Evolutionary conservation across 148 eudicot species (phyloP).

Genomic region (Fagopyrum homotropicum): DNA sequence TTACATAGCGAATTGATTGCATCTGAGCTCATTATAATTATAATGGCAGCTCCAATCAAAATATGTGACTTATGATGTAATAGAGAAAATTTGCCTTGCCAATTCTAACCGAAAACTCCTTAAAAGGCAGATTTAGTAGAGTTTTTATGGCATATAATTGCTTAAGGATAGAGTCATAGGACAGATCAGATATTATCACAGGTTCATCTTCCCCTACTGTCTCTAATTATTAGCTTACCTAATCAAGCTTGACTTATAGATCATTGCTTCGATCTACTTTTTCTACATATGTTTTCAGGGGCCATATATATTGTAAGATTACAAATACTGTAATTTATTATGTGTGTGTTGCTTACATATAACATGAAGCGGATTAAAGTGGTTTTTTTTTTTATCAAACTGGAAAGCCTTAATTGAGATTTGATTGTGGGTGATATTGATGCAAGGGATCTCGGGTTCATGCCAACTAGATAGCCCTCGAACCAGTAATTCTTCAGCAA

Average conservation of each 20-base stretch:
- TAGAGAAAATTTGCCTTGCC: not conserved
- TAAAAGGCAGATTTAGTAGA: not conserved
- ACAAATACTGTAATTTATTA: not conserved
- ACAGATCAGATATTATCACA: not conserved
- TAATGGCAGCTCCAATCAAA: not conserved
- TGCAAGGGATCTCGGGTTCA: slow-evolving; percentile 44
- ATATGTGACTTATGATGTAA: not conserved
- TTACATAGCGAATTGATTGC: not conserved
- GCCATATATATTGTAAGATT: not conserved
- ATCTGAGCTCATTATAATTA: not conserved
- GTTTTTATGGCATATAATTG: not conserved
- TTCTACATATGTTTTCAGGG: not conserved
- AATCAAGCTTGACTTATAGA: not conserved
- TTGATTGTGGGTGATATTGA: slow-evolving; percentile 8
- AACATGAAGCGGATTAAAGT: not conserved
- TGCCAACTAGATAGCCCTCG: slow-evolving; percentile 58
- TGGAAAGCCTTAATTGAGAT: not conserved
- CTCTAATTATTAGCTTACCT: not conserved
- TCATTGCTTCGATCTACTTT: not conserved
- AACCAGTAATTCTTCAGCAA: slow-evolving; percentile 53
- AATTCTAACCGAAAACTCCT: not conserved
- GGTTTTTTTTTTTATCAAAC: not conserved
- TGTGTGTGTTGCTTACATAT: not conserved
- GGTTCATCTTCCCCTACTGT: not conserved
- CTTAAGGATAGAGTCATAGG: not conserved